These are phyloP conservation scores for Lachancea kluyveri DNA, from an alignment of 805 yeast genomes.

Conservation along the genomic window DNA sequence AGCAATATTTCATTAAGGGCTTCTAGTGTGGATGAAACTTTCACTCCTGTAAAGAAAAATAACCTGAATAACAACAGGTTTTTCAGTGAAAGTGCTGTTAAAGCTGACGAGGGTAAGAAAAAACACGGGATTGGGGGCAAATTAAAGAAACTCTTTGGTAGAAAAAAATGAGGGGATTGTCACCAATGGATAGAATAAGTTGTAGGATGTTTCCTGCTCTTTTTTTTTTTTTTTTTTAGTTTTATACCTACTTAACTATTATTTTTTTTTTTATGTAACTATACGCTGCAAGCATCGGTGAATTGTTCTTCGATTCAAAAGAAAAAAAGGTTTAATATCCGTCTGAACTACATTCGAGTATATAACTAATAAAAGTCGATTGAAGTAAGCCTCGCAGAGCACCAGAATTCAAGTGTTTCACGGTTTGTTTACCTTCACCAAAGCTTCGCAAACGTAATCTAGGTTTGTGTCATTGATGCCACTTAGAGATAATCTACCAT, in stretches of 20 bases:
- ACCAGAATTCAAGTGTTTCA: no score
- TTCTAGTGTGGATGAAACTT: slow-evolving; percentile 15
- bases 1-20: slow-evolving; percentile 21
- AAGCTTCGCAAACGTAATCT: slow-evolving; percentile 39
- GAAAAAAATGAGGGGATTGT: slow-evolving; percentile 28
- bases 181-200: no score
- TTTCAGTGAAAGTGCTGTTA: slow-evolving; percentile 24
- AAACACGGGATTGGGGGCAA: slow-evolving; percentile 32
- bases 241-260: no score
- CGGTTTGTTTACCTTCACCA: slow-evolving; percentile 7
- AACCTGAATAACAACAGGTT: slow-evolving; percentile 16
- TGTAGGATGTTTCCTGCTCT: no score
- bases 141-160: slow-evolving; percentile 37
- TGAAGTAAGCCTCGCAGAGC: no score
- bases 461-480: slow-evolving; percentile 82
- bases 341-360: no score
- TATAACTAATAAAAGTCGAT: no score
- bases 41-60: slow-evolving; percentile 3
- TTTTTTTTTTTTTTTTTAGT: no score
- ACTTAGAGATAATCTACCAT: slow-evolving; percentile 88
- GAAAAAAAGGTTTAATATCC: no score
- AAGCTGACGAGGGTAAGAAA: slow-evolving; percentile 20
- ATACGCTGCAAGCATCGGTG: no score
- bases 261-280: no score
- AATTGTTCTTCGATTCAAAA: no score